These are phyloP conservation scores for Monilinia aucupariae DNA, from an alignment of 2,329 filamentous ascomycete genomes.

Conservation along the genomic window DNA sequence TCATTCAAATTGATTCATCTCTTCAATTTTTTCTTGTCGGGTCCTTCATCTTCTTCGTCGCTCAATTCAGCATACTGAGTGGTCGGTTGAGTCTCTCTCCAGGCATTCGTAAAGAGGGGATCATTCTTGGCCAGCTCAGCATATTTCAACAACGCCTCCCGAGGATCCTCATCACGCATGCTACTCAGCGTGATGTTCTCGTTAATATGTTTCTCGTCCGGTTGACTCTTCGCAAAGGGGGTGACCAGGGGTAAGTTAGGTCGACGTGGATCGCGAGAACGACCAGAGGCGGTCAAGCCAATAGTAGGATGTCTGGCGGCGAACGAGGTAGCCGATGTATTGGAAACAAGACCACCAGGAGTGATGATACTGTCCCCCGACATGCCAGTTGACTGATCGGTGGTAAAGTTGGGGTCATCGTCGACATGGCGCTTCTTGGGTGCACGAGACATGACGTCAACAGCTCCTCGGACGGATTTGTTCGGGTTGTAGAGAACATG, in stretches of 20 bases:
- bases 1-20: not conserved
- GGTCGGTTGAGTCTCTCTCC: conserved; percentile 85
- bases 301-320: conserved; percentile 60
- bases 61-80: conserved; percentile 87
- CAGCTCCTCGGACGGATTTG: conserved; percentile 75
- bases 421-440: conserved; percentile 95
- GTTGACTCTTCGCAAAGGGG: conserved; percentile 84
- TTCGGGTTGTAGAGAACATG: conserved; percentile 86
- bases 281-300: conserved; percentile 73
- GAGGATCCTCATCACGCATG: conserved; percentile 94
- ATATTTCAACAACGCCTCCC: conserved; percentile 91
- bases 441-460: conserved; percentile 84
- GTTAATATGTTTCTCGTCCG: conserved; percentile 83
- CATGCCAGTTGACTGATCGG: conserved; percentile 73
- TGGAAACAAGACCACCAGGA: conserved; percentile 57
- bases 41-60: conserved; percentile 69
- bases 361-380: conserved; percentile 77
- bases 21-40: conserved; percentile 49
- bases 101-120: conserved; percentile 90
- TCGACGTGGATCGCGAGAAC: conserved; percentile 70
- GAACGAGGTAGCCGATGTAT: conserved; percentile 41
- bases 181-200: conserved; percentile 82
- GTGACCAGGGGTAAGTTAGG: conserved; percentile 82
- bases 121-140: conserved; percentile 89
- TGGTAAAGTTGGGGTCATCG: conserved; percentile 82